These are phyloP conservation scores for Maudiozyma humilis DNA, from an alignment of 1,139 yeast genomes.

Conservation along the genomic window DNA sequence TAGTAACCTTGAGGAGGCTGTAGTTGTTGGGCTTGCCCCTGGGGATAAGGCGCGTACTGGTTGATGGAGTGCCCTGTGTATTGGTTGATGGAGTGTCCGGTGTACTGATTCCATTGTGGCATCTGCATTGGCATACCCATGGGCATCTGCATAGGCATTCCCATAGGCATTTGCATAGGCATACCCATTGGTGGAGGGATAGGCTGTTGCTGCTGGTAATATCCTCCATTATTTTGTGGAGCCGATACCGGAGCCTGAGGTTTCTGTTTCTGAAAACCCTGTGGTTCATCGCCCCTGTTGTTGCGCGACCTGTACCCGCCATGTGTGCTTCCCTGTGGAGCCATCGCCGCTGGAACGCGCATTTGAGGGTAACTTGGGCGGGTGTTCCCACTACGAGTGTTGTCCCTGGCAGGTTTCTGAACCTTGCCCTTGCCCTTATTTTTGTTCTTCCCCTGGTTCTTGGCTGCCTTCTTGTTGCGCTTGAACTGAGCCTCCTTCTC, in stretches of 20 bases:
- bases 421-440: constrained; percentile 4
- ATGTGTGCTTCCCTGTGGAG: constrained; percentile 5
- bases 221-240: no score
- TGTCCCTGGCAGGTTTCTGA: constrained; percentile 9
- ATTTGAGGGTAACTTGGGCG: constrained; percentile 10
- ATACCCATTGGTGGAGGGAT: not conserved
- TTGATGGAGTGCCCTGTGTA: not conserved
- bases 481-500: constrained; percentile 54
- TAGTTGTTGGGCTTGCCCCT: not conserved
- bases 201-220: no score
- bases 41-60: not conserved
- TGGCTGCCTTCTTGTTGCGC: constrained; percentile 45
- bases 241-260: no score
- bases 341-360: constrained; percentile 16
- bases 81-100: not conserved
- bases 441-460: constrained; percentile 44
- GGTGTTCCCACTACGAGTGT: constrained; percentile 4
- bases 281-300: not conserved
- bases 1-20: constrained; percentile 6
- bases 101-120: constrained; percentile 4
- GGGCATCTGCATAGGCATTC: no score
- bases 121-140: constrained; percentile 5
- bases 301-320: constrained; percentile 19
- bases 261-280: no score
- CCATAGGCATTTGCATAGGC: constrained; percentile 7